A percentile compares a stretch with the other conserved stretches of the same genome.
Conservation (phyloP, 1,139 yeast genomes). For the Candida gigantensis region DNA sequence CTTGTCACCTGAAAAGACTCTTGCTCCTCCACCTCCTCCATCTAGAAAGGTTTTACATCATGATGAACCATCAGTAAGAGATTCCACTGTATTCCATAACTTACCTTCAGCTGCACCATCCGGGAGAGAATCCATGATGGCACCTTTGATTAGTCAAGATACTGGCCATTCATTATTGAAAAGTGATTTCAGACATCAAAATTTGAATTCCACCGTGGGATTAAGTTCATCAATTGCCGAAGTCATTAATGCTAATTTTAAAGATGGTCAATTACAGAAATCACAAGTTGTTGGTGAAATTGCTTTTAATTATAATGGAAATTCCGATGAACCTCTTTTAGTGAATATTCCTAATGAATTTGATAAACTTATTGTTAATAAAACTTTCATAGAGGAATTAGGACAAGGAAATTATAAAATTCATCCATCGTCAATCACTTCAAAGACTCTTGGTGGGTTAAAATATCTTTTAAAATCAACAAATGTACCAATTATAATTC, state of each 20-base stretch:
- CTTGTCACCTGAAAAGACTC: slow-evolving; percentile 11
- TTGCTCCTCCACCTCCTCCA: slow-evolving; percentile 68
- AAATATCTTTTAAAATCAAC: slow-evolving; percentile 57
- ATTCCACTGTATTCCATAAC: slow-evolving; percentile 49
- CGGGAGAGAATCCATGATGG: slow-evolving; percentile 34
- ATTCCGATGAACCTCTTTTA: slow-evolving; percentile 18
- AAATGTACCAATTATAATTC: slow-evolving; percentile 67
- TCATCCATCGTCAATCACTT: slow-evolving; percentile 39
- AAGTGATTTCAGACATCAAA: slow-evolving; percentile 48
- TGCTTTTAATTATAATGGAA: slow-evolving; percentile 59
- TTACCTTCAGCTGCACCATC: slow-evolving; percentile 39
- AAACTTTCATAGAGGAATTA: slow-evolving; percentile 40
- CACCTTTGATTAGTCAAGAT: slow-evolving; percentile 25
- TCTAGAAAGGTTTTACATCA: slow-evolving; percentile 56
- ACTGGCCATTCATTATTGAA: slow-evolving; percentile 38
- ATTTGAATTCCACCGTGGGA: slow-evolving; percentile 44
- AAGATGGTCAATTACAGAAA: slow-evolving; percentile 59
- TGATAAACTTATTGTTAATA: slow-evolving; percentile 44
- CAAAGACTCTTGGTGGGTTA: slow-evolving; percentile 71
- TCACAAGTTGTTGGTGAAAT: slow-evolving; percentile 77
- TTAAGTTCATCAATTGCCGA: slow-evolving; percentile 80
- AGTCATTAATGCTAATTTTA: slow-evolving; percentile 71
- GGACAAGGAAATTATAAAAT: slow-evolving; percentile 30
- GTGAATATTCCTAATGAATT: slow-evolving; percentile 35
- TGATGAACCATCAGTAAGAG: slow-evolving; percentile 25